A percentile compares a stretch with the other conserved stretches of the same genome.
Conservation (phyloP, 345 rosid genomes). For the Acer negundo region DNA sequence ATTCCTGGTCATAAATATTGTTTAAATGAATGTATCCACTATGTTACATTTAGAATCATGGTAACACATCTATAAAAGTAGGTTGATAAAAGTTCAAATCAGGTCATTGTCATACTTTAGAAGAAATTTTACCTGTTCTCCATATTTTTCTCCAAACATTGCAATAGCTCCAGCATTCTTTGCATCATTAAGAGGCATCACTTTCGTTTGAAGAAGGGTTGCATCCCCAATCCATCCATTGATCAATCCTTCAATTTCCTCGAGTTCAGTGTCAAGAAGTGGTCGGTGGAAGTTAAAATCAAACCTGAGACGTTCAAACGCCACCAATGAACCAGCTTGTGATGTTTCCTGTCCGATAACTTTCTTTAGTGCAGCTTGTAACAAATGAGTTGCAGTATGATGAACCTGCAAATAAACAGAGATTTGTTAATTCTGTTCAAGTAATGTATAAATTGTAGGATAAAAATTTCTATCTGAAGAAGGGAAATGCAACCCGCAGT, state of each 20-base stretch:
- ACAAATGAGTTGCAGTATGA: slow-evolving; percentile 95
- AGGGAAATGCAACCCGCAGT: slow-evolving; percentile 17
- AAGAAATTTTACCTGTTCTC: slow-evolving; percentile 63
- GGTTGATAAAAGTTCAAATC: not conserved
- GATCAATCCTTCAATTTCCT: slow-evolving; percentile 69
- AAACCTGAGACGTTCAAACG: slow-evolving; percentile 93
- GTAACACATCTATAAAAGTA: not conserved
- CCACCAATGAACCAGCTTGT: slow-evolving; percentile 97
- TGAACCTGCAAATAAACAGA: slow-evolving; percentile 62
- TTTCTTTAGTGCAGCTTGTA: slow-evolving; percentile 91
- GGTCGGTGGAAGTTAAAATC: slow-evolving; percentile 90
- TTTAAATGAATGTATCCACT: not conserved
- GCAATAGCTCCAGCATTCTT: slow-evolving; percentile 93
- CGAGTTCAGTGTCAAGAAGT: slow-evolving; percentile 64
- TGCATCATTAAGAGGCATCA: slow-evolving; percentile 79
- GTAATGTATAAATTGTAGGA: not conserved
- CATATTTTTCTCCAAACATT: slow-evolving; percentile 98
- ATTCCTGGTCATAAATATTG: not conserved
- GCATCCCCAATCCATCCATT: slow-evolving; percentile 88
- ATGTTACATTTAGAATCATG: not conserved
- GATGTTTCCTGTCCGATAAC: slow-evolving; percentile 86
- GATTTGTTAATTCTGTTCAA: not conserved
- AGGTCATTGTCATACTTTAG: slow-evolving; percentile 7
- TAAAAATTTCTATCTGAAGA: not conserved
- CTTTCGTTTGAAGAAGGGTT: slow-evolving; percentile 72